Percentiles rank a stretch among this genome's conserved stretches.
Evolutionary conservation across 2,329 filamentous ascomycete genomes (phyloP).

Genomic region (Exophiala aquamarina): DNA sequence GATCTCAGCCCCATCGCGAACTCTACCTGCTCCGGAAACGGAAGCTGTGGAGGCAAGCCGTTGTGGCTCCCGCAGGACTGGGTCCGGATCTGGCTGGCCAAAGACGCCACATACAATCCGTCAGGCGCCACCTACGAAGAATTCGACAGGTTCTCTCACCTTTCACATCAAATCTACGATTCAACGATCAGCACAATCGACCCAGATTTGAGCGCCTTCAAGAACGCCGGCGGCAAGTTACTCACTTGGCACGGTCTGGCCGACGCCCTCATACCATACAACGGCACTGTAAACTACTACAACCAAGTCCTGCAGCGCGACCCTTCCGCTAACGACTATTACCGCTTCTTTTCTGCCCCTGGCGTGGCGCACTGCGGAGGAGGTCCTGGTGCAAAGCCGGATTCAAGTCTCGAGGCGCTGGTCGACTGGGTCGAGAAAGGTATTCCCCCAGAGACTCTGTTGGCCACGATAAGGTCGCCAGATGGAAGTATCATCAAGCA

Average conservation of each 20-base stretch:
- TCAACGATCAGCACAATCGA: constrained; percentile 38
- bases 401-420: constrained; percentile 32
- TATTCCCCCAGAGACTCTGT: constrained; percentile 31
- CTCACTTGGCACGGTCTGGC: constrained; percentile 44
- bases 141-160: constrained; percentile 29
- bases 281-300: too few species aligned
- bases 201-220: constrained; percentile 39
- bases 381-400: constrained; percentile 1
- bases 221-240: constrained; percentile 39
- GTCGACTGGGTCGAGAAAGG: constrained; percentile 41
- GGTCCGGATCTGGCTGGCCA: constrained; percentile 34
- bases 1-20: constrained; percentile 35
- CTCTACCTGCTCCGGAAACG: constrained; percentile 9
- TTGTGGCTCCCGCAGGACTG: constrained; percentile 9
- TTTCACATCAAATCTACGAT: constrained; percentile 33
- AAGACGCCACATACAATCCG: constrained; percentile 33
- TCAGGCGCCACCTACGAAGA: constrained; percentile 31
- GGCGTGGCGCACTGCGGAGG: constrained; percentile 4
- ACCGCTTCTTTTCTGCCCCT: constrained; percentile 5
- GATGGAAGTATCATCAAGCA: too few species aligned
- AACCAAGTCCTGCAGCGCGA: background rate
- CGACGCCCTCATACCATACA: too few species aligned
- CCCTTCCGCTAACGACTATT: constrained; percentile 5
- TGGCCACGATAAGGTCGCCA: too few species aligned
- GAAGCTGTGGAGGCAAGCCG: background rate